Conservation (phyloP, 148 eudicot species). For the Chenopodium quinoa region DNA sequence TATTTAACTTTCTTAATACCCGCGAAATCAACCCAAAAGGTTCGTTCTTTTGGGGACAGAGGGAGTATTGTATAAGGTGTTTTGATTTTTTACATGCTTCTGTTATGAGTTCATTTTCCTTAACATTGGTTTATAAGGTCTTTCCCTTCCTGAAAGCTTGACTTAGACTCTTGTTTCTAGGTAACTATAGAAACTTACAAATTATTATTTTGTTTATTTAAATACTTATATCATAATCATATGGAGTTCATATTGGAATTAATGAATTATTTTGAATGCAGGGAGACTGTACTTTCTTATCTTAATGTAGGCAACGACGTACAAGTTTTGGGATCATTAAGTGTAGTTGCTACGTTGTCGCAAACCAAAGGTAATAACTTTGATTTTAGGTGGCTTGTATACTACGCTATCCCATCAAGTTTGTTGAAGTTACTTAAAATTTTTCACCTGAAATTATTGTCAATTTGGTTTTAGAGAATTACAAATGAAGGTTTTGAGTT, state of each 20-base stretch:
- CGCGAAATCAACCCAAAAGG: too few species aligned
- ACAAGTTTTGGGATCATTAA: constrained; percentile 78
- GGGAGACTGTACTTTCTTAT: constrained; percentile 84
- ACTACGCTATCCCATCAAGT: neutral
- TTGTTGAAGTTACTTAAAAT: neutral
- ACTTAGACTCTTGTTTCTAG: too few species aligned
- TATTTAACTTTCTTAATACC: too few species aligned
- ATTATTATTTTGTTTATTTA: neutral
- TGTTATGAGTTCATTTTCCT: neutral
- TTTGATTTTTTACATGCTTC: neutral
- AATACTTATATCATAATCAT: neutral
- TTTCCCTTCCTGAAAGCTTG: too few species aligned
- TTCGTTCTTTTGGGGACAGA: too few species aligned
- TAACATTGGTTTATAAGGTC: neutral
- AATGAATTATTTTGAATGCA: constrained; percentile 30
- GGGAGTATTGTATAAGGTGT: too few species aligned
- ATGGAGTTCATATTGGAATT: neutral
- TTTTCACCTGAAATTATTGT: neutral
- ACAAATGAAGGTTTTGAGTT: neutral
- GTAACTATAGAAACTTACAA: too few species aligned
- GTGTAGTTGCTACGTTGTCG: constrained; percentile 73
- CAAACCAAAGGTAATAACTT: constrained; percentile 78
- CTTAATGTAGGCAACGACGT: constrained; percentile 63
- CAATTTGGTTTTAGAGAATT: neutral
- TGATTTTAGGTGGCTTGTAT: constrained; percentile 6